These are phyloP conservation scores for Trametes gibbosa DNA, from an alignment of 768 basidiomycete genomes.

Conservation along the genomic window DNA sequence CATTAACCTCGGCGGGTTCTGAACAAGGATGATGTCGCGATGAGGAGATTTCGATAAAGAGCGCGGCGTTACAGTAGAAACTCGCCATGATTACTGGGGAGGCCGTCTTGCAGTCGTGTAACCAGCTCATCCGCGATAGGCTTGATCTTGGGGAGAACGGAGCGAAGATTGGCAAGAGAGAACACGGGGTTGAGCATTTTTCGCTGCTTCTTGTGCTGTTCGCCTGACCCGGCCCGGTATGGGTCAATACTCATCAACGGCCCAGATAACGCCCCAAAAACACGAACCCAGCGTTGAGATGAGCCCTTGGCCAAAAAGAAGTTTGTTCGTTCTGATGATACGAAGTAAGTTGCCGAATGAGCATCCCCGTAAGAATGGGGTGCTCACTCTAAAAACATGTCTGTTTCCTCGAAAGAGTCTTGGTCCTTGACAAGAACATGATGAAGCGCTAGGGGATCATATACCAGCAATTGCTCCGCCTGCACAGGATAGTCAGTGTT, in stretches of 20 bases:
- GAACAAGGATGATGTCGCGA: neutral
- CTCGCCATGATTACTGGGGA: constrained; percentile 24
- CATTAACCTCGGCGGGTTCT: constrained; percentile 32
- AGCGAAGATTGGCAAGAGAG: constrained; percentile 24
- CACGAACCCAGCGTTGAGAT: constrained; percentile 35
- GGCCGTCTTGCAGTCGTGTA: constrained; percentile 19
- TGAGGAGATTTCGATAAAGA: neutral
- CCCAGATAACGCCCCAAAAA: neutral
- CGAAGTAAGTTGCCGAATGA: neutral
- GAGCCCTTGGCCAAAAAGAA: constrained; percentile 39
- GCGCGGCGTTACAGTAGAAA: too few relatives aligned
- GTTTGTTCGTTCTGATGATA: constrained; percentile 14
- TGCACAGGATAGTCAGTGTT: neutral
- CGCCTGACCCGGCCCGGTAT: constrained; percentile 12
- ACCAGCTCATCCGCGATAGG: constrained; percentile 32
- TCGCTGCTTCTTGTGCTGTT: constrained; percentile 27
- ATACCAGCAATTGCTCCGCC: constrained; percentile 20
- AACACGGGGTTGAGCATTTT: constrained; percentile 30
- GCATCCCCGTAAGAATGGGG: neutral
- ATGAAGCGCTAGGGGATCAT: constrained; percentile 24
- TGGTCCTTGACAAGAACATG: constrained; percentile 22
- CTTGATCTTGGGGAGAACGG: constrained; percentile 25
- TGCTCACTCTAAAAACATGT: constrained; percentile 17
- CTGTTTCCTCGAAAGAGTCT: constrained; percentile 15
- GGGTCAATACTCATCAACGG: neutral